Conservation (phyloP, 257 asterid genomes). For the Thymus quinquecostatus region DNA sequence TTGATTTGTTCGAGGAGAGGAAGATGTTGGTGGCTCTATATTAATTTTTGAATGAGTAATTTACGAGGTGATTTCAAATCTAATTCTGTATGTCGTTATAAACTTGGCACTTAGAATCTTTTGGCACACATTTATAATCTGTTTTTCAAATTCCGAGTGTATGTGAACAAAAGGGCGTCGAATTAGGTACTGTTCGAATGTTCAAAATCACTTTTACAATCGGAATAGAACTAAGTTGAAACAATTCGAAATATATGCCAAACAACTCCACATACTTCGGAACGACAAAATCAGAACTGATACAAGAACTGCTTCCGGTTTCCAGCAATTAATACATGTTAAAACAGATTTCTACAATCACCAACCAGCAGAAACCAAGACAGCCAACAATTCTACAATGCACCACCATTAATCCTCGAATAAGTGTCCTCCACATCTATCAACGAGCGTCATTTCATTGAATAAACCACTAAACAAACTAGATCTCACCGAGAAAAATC, state of each 20-base stretch:
- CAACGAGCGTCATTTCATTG: constrained; percentile 27
- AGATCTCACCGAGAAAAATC: constrained; percentile 92
- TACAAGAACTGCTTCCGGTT: constrained; percentile 4
- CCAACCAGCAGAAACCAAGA: constrained; percentile 23
- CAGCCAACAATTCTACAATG: constrained; percentile 20
- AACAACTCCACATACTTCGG: background rate
- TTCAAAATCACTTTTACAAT: background rate
- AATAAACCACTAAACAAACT: constrained; percentile 24
- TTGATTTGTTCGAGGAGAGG: too few species aligned
- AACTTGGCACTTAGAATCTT: too few species aligned
- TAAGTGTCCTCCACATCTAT: constrained; percentile 12
- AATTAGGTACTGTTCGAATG: too few species aligned
- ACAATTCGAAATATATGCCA: background rate
- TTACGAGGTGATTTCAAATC: too few species aligned
- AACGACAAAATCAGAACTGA: constrained; percentile 8
- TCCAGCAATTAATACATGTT: constrained; percentile 23
- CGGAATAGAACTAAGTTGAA: background rate
- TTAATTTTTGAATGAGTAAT: too few species aligned
- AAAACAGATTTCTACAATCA: constrained; percentile 28
- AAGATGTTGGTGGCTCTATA: too few species aligned
- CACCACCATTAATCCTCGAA: constrained; percentile 12
- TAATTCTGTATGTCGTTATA: too few species aligned
- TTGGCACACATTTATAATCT: too few species aligned
- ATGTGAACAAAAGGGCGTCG: too few species aligned
- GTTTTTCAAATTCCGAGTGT: too few species aligned